Percentiles rank a stretch among this genome's conserved stretches.
Conservation (phyloP, 2,329 filamentous ascomycete species). For the Monilinia fructicola region DNA sequence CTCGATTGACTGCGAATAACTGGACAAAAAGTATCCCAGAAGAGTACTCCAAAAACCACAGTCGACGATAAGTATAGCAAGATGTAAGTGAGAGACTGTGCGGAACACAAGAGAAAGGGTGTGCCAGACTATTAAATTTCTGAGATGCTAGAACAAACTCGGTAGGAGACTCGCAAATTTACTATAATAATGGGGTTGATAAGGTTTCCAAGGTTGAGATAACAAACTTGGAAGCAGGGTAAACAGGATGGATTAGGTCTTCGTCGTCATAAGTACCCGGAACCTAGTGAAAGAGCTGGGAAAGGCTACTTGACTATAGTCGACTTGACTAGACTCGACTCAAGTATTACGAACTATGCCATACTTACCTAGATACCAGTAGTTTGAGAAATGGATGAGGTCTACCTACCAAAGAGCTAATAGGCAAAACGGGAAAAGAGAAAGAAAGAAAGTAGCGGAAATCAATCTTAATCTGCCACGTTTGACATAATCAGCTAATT, state of each 20-base stretch:
- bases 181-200: not conserved
- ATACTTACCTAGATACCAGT: not conserved
- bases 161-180: not conserved
- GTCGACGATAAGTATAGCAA: not conserved
- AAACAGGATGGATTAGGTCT: not conserved
- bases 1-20: not conserved
- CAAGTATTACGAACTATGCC: not conserved
- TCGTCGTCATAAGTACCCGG: not conserved
- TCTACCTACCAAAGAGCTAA: not conserved
- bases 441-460: not conserved
- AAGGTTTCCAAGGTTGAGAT: conserved; percentile 1
- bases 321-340: not conserved
- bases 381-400: not conserved
- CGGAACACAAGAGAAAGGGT: not conserved
- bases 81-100: not conserved
- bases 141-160: not conserved
- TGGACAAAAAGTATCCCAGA: not conserved
- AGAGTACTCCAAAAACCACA: not conserved
- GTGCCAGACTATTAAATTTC: not conserved
- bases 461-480: not conserved
- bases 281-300: not conserved
- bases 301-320: not conserved
- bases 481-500: not conserved
- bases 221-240: not conserved
- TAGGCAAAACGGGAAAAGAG: too few species aligned